These are phyloP conservation scores for Plasmopara halstedii DNA, from an alignment of 352 stramenopile genomes.

Conservation along the genomic window DNA sequence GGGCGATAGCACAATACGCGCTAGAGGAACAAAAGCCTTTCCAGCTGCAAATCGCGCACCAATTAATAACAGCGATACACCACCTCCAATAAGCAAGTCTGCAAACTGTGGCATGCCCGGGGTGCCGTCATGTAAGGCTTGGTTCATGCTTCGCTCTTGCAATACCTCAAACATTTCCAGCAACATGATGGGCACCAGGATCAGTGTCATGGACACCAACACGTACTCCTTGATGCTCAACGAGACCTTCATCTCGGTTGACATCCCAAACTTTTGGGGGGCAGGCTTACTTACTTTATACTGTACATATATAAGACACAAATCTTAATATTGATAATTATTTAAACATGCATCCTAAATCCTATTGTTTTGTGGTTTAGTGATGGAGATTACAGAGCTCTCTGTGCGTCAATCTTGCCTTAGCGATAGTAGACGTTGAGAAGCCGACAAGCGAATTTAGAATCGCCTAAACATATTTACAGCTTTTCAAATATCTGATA, in stretches of 20 bases:
- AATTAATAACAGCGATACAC: constrained; percentile 31
- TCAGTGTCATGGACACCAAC: constrained; percentile 46
- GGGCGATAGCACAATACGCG: constrained; percentile 34
- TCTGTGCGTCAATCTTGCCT: too few species aligned
- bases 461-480: too few species aligned
- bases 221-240: constrained; percentile 55
- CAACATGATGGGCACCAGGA: constrained; percentile 51
- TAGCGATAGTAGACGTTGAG: too few species aligned
- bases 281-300: too few species aligned
- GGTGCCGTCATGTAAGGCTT: constrained; percentile 19
- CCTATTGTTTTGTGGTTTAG: too few species aligned
- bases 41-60: constrained; percentile 29
- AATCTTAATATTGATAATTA: too few species aligned
- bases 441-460: too few species aligned
- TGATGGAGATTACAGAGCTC: too few species aligned
- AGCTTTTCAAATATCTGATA: too few species aligned
- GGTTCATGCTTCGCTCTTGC: constrained; percentile 27
- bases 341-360: too few species aligned
- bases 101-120: constrained; percentile 38
- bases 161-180: constrained; percentile 41
- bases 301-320: too few species aligned
- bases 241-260: constrained; percentile 57
- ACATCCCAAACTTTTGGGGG: too few species aligned
- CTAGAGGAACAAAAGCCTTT: constrained; percentile 36
- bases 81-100: constrained; percentile 31